These are phyloP conservation scores for Chamaenerion angustifolium DNA, from an alignment of 345 rosid species.

Conservation along the genomic window DNA sequence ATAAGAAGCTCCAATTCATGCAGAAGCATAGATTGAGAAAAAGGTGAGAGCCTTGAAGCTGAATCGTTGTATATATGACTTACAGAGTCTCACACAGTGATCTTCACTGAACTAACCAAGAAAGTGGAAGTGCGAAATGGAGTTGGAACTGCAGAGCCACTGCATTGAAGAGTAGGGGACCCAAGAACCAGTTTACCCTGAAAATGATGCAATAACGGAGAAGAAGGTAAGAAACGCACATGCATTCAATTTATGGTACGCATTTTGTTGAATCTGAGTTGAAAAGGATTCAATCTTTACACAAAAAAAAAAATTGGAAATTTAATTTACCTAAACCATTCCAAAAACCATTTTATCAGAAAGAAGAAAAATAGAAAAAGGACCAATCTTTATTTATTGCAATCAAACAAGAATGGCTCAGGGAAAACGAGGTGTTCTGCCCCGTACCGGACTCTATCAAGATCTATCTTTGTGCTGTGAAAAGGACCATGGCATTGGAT, in stretches of 20 bases:
- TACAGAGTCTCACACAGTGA: conserved; percentile 11
- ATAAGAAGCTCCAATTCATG: too few species aligned
- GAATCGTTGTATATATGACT: conserved; percentile 23
- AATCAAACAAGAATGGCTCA: too few species aligned
- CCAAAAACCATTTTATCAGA: too few species aligned
- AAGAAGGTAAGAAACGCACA: too few species aligned
- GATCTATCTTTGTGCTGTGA: too few species aligned
- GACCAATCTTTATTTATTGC: too few species aligned
- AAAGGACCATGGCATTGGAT: conserved; percentile 10
- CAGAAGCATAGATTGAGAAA: background rate
- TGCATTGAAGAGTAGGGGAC: conserved; percentile 20
- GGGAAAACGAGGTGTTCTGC: too few species aligned
- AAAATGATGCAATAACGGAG: conserved; percentile 5
- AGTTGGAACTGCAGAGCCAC: conserved; percentile 3
- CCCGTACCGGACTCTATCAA: too few species aligned
- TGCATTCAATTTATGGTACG: background rate
- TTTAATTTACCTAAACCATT: too few species aligned
- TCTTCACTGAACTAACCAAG: conserved; percentile 4
- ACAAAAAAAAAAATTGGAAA: too few species aligned
- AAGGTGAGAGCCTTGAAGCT: background rate
- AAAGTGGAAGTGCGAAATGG: conserved; percentile 11
- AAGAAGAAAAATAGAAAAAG: too few species aligned
- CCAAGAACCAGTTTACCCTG: conserved; percentile 14
- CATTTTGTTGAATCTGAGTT: background rate
- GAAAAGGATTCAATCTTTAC: too few species aligned